Conservation (phyloP, 257 asterid genomes). For the Plantago elongata region DNA sequence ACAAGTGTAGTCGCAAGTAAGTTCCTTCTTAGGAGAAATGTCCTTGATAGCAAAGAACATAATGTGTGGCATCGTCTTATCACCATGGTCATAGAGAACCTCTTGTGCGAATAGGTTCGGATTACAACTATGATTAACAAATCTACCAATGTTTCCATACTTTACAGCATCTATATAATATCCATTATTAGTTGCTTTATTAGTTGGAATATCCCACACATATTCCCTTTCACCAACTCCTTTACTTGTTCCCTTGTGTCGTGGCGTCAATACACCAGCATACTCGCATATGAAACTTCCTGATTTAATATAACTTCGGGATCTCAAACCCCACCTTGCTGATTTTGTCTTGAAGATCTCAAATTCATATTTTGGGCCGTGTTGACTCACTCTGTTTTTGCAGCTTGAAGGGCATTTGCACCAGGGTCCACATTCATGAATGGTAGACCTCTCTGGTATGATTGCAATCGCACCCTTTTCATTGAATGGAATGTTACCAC, state of each 20-base stretch:
- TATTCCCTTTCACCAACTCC: conserved; percentile 49
- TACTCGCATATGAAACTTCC: conserved; percentile 83
- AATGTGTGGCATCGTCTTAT: conserved; percentile 59
- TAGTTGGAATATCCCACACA: conserved; percentile 49
- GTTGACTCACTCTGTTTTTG: conserved; percentile 64
- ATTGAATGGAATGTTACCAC: conserved; percentile 52
- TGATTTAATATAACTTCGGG: conserved; percentile 38
- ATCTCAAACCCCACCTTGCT: conserved; percentile 85
- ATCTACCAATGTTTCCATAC: conserved; percentile 69
- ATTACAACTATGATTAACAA: conserved; percentile 72
- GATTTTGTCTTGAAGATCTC: conserved; percentile 64
- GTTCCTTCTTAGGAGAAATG: conserved; percentile 55
- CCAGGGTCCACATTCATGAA: conserved; percentile 73
- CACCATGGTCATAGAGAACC: conserved; percentile 59
- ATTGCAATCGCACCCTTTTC: conserved; percentile 46
- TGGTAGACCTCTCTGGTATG: conserved; percentile 22
- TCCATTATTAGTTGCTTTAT: conserved; percentile 43
- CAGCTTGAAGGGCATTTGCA: conserved; percentile 76
- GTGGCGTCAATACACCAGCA: conserved; percentile 47
- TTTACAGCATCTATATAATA: background rate
- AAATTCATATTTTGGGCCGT: conserved; percentile 38
- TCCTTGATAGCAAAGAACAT: conserved; percentile 56
- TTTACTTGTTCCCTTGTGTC: conserved; percentile 38
- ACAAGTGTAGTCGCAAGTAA: conserved; percentile 56
- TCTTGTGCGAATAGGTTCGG: conserved; percentile 74